phyloP scores from a whole-genome alignment of 1,284 basidiomycete species.

The Pseudozyma sp. region DNA sequence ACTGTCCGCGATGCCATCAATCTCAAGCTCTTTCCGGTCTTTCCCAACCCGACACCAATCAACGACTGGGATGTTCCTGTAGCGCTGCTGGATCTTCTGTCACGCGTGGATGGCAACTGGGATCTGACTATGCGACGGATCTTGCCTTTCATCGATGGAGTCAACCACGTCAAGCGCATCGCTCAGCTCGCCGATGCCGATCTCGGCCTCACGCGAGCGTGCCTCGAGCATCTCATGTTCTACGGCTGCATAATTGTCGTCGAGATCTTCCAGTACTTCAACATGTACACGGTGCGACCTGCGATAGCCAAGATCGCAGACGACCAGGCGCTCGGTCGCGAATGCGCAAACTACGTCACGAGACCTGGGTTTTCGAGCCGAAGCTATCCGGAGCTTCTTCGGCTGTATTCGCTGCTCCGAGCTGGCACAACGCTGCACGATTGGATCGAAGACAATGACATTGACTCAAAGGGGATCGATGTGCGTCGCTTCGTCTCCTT shows the following conservation, averaged over 20 bases:
- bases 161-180: conserved; percentile 89
- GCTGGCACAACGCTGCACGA: conserved; percentile 85
- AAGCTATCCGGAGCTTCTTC: conserved; percentile 74
- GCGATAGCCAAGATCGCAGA: conserved; percentile 85
- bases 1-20: conserved; percentile 68
- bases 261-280: conserved; percentile 92
- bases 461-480: conserved; percentile 78
- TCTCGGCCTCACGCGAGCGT: conserved; percentile 82
- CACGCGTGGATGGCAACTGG: conserved; percentile 89
- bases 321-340: conserved; percentile 82
- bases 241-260: conserved; percentile 96
- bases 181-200: conserved; percentile 92
- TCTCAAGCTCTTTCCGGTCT: conserved; percentile 94
- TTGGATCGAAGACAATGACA: conserved; percentile 85
- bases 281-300: conserved; percentile 91
- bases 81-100: conserved; percentile 83
- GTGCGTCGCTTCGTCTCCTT: conserved; percentile 95
- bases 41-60: conserved; percentile 88
- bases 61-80: conserved; percentile 96
- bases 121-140: conserved; percentile 88
- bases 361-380: conserved; percentile 74
- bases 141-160: conserved; percentile 82
- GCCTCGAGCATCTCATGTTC: conserved; percentile 93
- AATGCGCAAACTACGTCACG: conserved; percentile 90
- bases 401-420: conserved; percentile 86